Conservation (phyloP, 148 eudicot genomes). For the Rhododendron ferrugineum region DNA sequence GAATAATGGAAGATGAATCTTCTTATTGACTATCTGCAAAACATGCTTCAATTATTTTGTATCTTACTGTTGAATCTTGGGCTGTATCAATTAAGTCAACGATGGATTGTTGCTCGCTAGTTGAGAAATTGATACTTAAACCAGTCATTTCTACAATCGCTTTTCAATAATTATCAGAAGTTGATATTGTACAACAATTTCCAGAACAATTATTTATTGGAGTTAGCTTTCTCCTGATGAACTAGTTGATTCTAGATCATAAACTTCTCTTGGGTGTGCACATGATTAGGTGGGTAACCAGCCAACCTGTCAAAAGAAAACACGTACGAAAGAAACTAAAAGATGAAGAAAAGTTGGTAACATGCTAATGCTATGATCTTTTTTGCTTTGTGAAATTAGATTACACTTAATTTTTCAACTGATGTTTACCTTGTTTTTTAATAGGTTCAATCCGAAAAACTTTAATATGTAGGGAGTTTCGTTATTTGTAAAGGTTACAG, state of each 20-base stretch:
- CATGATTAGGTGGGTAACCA: not conserved
- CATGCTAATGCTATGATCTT: not conserved
- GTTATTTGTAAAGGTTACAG: not conserved
- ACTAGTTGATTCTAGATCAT: not conserved
- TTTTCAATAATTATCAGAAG: not conserved
- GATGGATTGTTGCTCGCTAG: not conserved
- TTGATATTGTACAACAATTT: not conserved
- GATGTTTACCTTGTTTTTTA: not conserved
- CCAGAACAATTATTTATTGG: not conserved
- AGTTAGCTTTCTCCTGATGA: not conserved
- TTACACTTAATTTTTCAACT: not conserved
- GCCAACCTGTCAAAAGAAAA: not conserved
- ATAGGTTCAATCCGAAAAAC: not conserved
- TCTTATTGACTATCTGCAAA: not conserved
- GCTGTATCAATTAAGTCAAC: not conserved
- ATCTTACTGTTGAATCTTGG: not conserved
- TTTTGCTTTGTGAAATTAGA: not conserved
- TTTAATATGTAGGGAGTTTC: not conserved
- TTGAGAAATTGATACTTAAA: not conserved
- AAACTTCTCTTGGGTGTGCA: not conserved
- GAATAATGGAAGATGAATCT: not conserved
- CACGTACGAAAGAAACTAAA: not conserved
- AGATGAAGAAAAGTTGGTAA: not conserved
- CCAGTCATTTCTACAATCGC: not conserved
- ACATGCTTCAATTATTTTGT: not conserved